These are phyloP conservation scores for Geotrichum candidum DNA, from an alignment of 1,139 yeast species.

Conservation along the genomic window DNA sequence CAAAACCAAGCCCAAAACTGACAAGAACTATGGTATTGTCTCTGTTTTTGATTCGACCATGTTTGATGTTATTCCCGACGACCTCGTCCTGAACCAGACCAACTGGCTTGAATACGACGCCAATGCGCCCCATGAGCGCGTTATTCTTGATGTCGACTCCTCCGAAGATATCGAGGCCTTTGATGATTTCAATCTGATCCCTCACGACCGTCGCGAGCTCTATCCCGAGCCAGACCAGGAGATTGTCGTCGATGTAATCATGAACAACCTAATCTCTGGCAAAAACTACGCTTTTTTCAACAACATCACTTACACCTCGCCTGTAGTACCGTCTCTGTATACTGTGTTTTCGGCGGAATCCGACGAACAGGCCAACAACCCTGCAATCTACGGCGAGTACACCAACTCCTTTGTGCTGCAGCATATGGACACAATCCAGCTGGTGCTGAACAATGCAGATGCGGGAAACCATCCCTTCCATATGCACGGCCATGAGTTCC, in stretches of 20 bases:
- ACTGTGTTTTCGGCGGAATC: slow-evolving; percentile 57
- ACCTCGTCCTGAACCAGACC: slow-evolving; percentile 61
- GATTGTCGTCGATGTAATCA: slow-evolving; percentile 58
- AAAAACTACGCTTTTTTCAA: slow-evolving; percentile 88
- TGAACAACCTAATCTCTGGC: slow-evolving; percentile 79
- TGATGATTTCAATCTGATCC: slow-evolving; percentile 60
- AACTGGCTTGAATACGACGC: slow-evolving; percentile 60
- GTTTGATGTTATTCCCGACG: slow-evolving; percentile 68
- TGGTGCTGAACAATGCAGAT: slow-evolving; percentile 64
- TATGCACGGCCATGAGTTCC: slow-evolving; percentile 76
- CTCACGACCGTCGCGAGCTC: slow-evolving; percentile 47
- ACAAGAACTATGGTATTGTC: slow-evolving; percentile 68
- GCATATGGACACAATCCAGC: slow-evolving; percentile 57
- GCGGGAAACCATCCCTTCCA: slow-evolving; percentile 84
- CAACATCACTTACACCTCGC: slow-evolving; percentile 64
- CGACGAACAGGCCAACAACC: slow-evolving; percentile 46
- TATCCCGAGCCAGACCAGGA: slow-evolving; percentile 62
- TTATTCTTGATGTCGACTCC: slow-evolving; percentile 32
- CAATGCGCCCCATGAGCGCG: slow-evolving; percentile 42
- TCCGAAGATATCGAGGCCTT: slow-evolving; percentile 35
- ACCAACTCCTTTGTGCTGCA: slow-evolving; percentile 68
- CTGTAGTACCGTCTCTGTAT: slow-evolving; percentile 79
- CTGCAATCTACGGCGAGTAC: slow-evolving; percentile 67
- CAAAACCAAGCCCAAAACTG: slow-evolving; percentile 56
- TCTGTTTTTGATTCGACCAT: slow-evolving; percentile 69